Evolutionary conservation across 2,329 filamentous ascomycete genomes (phyloP).

Genomic region (Colletotrichum cordylinicola): DNA sequence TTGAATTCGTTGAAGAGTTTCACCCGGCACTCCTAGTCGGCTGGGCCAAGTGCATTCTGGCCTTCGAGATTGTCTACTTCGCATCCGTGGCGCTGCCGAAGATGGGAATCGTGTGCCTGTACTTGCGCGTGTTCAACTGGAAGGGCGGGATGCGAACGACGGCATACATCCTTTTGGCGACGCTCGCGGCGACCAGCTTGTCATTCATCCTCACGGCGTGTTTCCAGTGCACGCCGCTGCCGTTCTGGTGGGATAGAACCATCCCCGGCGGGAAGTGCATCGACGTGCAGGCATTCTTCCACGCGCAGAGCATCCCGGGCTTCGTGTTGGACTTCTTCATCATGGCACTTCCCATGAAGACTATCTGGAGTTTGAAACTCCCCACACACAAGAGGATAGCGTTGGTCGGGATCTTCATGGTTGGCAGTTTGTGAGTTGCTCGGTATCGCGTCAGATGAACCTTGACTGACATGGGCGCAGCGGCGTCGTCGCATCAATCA

Average conservation of each 20-base stretch:
- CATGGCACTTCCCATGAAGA: conserved; percentile 29
- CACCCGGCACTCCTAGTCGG: conserved; percentile 20
- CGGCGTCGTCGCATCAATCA: conserved; percentile 13
- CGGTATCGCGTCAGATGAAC: not conserved
- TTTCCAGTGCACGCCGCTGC: conserved; percentile 45
- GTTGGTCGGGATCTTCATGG: conserved; percentile 29
- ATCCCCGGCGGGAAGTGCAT: conserved; percentile 37
- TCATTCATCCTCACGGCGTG: conserved; percentile 23
- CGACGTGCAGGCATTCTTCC: conserved; percentile 31
- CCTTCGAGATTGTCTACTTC: conserved; percentile 34
- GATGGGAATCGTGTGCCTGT: conserved; percentile 33
- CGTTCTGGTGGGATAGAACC: conserved; percentile 35
- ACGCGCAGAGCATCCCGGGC: conserved; percentile 25
- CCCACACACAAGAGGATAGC: conserved; percentile 29
- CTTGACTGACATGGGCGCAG: not conserved
- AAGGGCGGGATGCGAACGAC: conserved; percentile 23
- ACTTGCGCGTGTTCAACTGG: conserved; percentile 35
- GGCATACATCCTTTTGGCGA: conserved; percentile 24
- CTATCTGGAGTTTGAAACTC: conserved; percentile 31
- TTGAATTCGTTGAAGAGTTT: conserved; percentile 20
- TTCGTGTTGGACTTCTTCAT: conserved; percentile 30
- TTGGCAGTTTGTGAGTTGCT: conserved; percentile 29
- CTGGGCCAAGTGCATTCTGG: conserved; percentile 30
- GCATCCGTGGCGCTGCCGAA: conserved; percentile 31
- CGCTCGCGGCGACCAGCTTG: conserved; percentile 25